A percentile compares a stretch with the other conserved stretches of the same genome.
These are phyloP conservation scores for Berkeleyomyces rouxiae DNA, from an alignment of 2,329 filamentous ascomycete species.

Conservation along the genomic window DNA sequence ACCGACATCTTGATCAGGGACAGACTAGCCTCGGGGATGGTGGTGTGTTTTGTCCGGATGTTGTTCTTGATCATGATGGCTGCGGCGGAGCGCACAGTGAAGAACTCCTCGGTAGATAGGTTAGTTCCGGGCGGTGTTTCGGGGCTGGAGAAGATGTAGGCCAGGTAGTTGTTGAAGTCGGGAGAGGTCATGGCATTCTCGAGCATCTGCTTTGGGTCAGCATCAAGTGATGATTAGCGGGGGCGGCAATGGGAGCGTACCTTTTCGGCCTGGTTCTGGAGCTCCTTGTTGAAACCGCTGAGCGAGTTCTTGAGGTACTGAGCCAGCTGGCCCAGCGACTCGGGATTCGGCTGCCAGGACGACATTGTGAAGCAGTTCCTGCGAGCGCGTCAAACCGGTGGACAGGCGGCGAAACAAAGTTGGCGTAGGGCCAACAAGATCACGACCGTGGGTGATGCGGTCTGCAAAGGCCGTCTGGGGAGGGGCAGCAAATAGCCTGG, in stretches of 20 bases:
- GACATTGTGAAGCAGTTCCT: constrained; percentile 36
- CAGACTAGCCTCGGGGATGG: constrained; percentile 57
- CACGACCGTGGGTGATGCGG: not conserved
- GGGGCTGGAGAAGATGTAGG: constrained; percentile 67
- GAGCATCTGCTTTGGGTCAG: constrained; percentile 57
- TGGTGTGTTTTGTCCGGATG: constrained; percentile 57
- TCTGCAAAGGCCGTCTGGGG: not conserved
- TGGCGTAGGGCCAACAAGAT: not conserved
- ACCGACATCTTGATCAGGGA: constrained; percentile 65
- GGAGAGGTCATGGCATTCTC: constrained; percentile 72
- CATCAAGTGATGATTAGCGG: not conserved
- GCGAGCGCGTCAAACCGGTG: not conserved
- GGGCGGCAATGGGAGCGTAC: constrained; percentile 34
- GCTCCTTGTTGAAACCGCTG: constrained; percentile 60
- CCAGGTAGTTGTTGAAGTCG: constrained; percentile 94
- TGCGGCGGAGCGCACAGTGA: constrained; percentile 68
- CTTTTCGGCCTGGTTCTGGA: constrained; percentile 77
- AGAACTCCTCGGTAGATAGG: constrained; percentile 45
- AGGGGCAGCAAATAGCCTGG: not conserved
- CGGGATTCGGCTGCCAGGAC: constrained; percentile 77
- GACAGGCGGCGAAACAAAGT: not conserved
- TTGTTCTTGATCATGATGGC: constrained; percentile 95
- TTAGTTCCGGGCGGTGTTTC: constrained; percentile 43
- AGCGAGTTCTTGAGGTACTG: constrained; percentile 83
- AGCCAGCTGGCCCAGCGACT: constrained; percentile 77